Conservation (phyloP, 2,329 filamentous ascomycete genomes). For the Ophiostoma triangulosporum region DNA sequence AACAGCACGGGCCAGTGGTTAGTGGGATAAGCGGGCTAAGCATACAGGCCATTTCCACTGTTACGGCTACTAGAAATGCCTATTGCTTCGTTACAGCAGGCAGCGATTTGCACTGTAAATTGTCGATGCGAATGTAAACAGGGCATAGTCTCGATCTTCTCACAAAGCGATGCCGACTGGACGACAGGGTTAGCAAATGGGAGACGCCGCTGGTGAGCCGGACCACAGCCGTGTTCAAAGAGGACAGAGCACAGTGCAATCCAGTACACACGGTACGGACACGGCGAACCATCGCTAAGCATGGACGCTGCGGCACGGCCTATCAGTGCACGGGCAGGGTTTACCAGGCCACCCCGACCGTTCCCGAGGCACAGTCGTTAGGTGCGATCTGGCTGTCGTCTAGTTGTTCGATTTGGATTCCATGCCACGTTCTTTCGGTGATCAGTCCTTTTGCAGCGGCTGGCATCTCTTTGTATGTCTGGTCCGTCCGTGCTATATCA, state of each 20-base stretch:
- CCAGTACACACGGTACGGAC: not conserved
- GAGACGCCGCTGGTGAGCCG: not conserved
- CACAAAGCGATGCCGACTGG: not conserved
- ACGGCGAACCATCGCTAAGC: not conserved
- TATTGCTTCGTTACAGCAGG: too few species aligned
- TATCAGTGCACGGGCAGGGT: not conserved
- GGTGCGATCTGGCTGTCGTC: not conserved
- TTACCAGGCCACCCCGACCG: not conserved
- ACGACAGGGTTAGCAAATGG: not conserved
- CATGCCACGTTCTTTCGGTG: not conserved
- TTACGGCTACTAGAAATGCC: too few species aligned
- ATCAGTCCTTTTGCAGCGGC: not conserved
- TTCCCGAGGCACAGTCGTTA: not conserved
- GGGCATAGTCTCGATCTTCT: too few species aligned
- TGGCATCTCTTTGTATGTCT: not conserved
- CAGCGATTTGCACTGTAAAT: too few species aligned
- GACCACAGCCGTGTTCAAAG: not conserved
- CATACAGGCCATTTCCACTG: too few species aligned
- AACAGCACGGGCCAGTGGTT: too few species aligned
- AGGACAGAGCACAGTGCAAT: not conserved
- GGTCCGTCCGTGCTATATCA: not conserved
- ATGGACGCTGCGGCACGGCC: not conserved
- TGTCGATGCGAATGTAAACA: too few species aligned
- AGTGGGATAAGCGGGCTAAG: too few species aligned
- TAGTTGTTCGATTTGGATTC: too few species aligned